Evolutionary conservation across 139 green algal species (phyloP), one percentile per base, ranked within the genome.

Genomic region (Penium margaritaceum): DNA sequence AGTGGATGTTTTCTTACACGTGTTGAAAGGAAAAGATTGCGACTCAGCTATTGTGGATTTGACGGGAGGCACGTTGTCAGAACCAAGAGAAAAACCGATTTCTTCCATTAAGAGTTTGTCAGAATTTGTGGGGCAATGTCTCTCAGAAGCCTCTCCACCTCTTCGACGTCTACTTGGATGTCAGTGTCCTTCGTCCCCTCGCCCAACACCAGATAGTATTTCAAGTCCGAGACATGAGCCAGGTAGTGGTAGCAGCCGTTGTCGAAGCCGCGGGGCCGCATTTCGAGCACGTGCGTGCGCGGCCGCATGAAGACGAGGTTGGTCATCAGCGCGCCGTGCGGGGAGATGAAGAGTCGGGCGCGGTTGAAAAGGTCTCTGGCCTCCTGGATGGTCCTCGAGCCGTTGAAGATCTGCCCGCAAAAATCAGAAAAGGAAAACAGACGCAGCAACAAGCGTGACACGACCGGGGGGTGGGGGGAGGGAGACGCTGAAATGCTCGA

Each of bases 181-280:
- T 60, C 47, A 0, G 47, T 33, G 47, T 60, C 30, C 2, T 60
- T 60, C 3, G 47, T 66, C 14, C 58, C 58, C 27, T 66, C 30
- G 3, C 32, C 58, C 1, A 37, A 21, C 29, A 66, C 32, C 29
- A 66, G 33, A 5, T 66, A 44, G 30, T 66, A 66, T 4, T 27
- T 27, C 27, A 37, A 30, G 12, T 39, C 24, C 4, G 24, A 66
- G 36, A 66, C 30, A 19, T 66, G 32, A 2, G 58, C 58, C 1
- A 66, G 15, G 30, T 37, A 39, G 58, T 66, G 58, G 33, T 44
- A 66, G 24, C 58, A 66, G 30, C n/a, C n/a, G 24, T 66, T 66
- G 30, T 38, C 58, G 33, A 44, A 66, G 9, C 19, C 12, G 2
- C 27, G 30, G 29, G 58, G 58, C 24, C 58, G 58, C 17, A 66